Conservation (phyloP, 176 grass and related monocot species). For the Phyllostachys edulis region DNA sequence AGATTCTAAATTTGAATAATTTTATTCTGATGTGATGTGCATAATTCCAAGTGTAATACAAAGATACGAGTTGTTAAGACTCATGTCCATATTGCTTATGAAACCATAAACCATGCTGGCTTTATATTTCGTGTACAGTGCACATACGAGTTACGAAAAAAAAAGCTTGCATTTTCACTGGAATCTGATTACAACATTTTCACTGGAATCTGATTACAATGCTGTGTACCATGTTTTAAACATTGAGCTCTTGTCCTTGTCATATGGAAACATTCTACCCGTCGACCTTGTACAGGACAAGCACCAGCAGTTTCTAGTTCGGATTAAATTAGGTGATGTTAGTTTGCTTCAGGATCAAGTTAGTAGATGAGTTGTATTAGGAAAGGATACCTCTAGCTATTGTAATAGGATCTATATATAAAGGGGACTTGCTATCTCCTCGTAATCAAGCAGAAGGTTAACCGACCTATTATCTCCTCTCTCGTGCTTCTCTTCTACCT, state of each 20-base stretch:
- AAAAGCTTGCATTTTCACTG: not conserved
- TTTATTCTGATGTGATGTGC: not conserved
- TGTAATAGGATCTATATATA: too few relatives aligned
- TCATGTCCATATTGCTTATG: not conserved
- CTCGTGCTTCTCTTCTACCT: too few relatives aligned
- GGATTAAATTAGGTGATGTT: too few relatives aligned
- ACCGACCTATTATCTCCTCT: too few relatives aligned
- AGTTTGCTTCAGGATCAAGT: too few relatives aligned
- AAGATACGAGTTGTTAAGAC: not conserved
- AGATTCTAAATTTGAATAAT: not conserved
- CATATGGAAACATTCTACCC: too few relatives aligned
- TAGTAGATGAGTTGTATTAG: too few relatives aligned
- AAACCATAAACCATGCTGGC: not conserved
- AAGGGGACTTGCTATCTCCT: too few relatives aligned
- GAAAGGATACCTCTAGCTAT: too few relatives aligned
- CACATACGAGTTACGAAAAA: not conserved
- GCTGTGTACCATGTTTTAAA: not conserved
- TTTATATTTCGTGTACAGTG: not conserved
- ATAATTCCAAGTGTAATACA: not conserved
- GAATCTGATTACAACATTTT: not conserved
- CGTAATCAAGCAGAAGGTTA: too few relatives aligned
- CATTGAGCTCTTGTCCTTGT: not conserved
- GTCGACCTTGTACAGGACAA: too few relatives aligned
- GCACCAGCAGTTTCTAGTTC: too few relatives aligned
- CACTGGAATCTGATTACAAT: not conserved